Base-by-base conservation (phyloP, 495 filamentous ascomycete species). In the Xylaria cubensis region DNA sequence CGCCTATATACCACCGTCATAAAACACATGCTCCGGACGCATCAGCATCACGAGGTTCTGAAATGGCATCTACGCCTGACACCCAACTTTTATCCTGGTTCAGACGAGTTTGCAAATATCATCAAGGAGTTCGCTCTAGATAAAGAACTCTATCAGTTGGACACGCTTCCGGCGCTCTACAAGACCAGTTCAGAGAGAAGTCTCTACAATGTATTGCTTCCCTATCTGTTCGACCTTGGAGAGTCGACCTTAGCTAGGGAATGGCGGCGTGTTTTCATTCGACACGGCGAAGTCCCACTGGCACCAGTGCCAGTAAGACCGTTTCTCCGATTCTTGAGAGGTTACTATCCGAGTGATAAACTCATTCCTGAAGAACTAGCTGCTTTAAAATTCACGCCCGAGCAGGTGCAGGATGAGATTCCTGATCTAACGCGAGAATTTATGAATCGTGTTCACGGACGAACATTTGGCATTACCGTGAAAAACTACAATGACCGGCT, bases 201-300 rank as follows among this genome's bases (percentile, higher is more conserved):
- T 39, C 79, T 93, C 3, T 95, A 95, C 75, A 87, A 88, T 36
- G 80, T 78, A 5, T 74, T 91, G 29, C 85, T 97, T 13, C 84
- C 87, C 8, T 80, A 79, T n/a, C 79, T 94, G 1, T 85, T 88
- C 70, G 73, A 80, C 6, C 71, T 82, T 19, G 87, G 87, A 4
- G 76, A 83, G 44, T 84, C 83, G 24, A 75, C 83, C 3, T 70
- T 87, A 19, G 90, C 90, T 26, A 76, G 85, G 7, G 80, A 80
- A 17, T 94, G 92, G 91, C 91, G 94, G 42, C 50, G 64, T 13
- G 62, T 77, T 1, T 78, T 79, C 50, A 59, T 73, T 56, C 68
- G 32, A 32, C 74, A 82, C n/a, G 72, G 75, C 29, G 82, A 84
- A 58, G n/a, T 73, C 4, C 82, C 82, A 9, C 73, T 32, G n/a